Evolutionary conservation across 1,284 basidiomycete species (phyloP).

Genomic region (Moesziomyces globuligerus): DNA sequence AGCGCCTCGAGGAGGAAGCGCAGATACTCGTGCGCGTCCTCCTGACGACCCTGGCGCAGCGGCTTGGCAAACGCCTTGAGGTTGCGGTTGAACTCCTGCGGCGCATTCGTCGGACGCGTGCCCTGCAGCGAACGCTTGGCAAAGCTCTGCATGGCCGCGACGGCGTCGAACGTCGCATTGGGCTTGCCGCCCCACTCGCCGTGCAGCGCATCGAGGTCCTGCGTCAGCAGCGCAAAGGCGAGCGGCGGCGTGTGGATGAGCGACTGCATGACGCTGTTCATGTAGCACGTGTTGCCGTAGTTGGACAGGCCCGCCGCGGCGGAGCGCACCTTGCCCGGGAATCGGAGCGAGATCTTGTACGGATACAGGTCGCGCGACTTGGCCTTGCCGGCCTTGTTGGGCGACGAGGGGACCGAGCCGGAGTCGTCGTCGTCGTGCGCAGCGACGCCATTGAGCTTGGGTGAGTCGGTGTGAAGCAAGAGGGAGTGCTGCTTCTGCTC

Average conservation of each 20-base stretch:
- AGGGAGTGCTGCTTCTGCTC: slow-evolving; percentile 45
- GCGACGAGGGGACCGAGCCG: slow-evolving; percentile 3
- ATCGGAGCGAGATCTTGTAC: slow-evolving; percentile 44
- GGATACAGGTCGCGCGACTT: slow-evolving; percentile 39
- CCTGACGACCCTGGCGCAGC: slow-evolving; percentile 89
- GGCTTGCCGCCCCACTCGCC: slow-evolving; percentile 50
- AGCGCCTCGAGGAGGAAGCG: slow-evolving; percentile 91
- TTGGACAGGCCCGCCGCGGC: slow-evolving; percentile 78
- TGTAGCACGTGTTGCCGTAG: slow-evolving; percentile 95
- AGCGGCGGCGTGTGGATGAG: slow-evolving; percentile 93
- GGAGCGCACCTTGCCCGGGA: slow-evolving; percentile 40
- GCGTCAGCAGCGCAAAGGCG: slow-evolving; percentile 74
- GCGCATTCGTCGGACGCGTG: slow-evolving; percentile 33
- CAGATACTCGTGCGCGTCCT: slow-evolving; percentile 98
- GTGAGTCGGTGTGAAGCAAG: slow-evolving; percentile 36
- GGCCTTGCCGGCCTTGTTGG: slow-evolving; percentile 26
- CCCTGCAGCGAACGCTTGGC: slow-evolving; percentile 71
- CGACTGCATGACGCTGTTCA: slow-evolving; percentile 94
- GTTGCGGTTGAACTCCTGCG: slow-evolving; percentile 55
- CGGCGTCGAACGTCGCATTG: slow-evolving; percentile 55
- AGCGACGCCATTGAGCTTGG: slow-evolving; percentile 19
- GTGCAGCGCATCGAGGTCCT: slow-evolving; percentile 72
- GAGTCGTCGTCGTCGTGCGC: not conserved
- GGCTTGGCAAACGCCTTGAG: slow-evolving; percentile 83
- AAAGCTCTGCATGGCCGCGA: slow-evolving; percentile 71